phyloP scores from a whole-genome alignment of 2,329 filamentous ascomycete genomes.

The Raffaelea arxii region DNA sequence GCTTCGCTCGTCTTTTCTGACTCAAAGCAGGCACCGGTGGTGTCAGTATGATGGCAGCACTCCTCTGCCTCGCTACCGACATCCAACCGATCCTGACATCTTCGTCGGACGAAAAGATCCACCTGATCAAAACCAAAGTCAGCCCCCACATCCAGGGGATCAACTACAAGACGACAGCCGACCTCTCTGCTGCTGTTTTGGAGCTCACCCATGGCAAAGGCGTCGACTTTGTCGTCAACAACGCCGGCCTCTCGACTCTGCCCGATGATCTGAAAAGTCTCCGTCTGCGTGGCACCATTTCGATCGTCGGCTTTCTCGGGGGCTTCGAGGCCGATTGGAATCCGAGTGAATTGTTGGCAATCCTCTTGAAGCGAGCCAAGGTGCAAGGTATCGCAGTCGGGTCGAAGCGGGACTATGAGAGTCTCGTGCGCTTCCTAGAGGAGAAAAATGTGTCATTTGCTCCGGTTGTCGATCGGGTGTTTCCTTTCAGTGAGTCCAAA shows the following conservation, averaged over 20 bases:
- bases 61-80: conserved; percentile 16
- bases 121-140: conserved; percentile 13
- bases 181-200: conserved; percentile 12
- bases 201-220: conserved; percentile 15
- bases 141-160: conserved; percentile 11
- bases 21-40: conserved; percentile 19
- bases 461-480: conserved; percentile 7
- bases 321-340: conserved; percentile 4
- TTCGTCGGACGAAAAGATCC: conserved; percentile 18
- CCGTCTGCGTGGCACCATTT: conserved; percentile 5
- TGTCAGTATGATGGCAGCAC: conserved; percentile 17
- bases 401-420: conserved; percentile 9
- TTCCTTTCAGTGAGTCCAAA: conserved; percentile 4
- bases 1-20: too few species aligned
- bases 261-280: conserved; percentile 11
- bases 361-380: conserved; percentile 11
- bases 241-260: conserved; percentile 14
- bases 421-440: conserved; percentile 8
- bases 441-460: conserved; percentile 7
- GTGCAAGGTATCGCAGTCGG: conserved; percentile 11
- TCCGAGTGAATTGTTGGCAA: conserved; percentile 8
- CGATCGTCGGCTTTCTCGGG: conserved; percentile 13
- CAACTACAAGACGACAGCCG: conserved; percentile 16
- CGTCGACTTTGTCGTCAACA: conserved; percentile 19
- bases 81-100: conserved; percentile 19